Percentiles rank a stretch among this genome's conserved stretches.
Evolutionary conservation across 176 grass and related monocot genomes (phyloP).

Genomic region (Triticum timopheevii): DNA sequence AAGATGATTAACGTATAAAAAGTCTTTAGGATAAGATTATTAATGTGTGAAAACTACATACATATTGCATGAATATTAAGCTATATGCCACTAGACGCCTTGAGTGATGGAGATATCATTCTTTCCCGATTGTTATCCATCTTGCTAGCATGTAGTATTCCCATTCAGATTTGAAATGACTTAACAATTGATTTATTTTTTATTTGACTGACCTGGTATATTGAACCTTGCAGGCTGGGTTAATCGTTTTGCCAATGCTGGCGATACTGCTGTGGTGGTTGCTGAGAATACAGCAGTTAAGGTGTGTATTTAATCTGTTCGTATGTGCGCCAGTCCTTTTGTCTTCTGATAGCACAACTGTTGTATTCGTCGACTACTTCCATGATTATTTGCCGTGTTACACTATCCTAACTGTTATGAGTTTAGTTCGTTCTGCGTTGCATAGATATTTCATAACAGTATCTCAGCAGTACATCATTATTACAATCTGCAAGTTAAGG

Average conservation of each 20-base stretch:
- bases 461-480: neutral
- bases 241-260: constrained; percentile 96
- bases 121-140: neutral
- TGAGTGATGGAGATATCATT: neutral
- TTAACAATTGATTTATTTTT: neutral
- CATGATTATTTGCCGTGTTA: neutral
- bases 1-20: neutral
- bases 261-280: constrained; percentile 86
- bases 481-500: neutral
- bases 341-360: neutral
- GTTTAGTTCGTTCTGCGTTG: neutral
- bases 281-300: constrained; percentile 85
- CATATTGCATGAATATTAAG: neutral
- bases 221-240: constrained; percentile 73
- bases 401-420: constrained; percentile 1
- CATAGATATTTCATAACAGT: neutral
- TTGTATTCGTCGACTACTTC: neutral
- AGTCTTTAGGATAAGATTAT: neutral
- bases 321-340: neutral
- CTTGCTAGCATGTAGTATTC: constrained; percentile 1
- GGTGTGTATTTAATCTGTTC: constrained; percentile 37
- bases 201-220: constrained; percentile 16
- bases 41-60: neutral
- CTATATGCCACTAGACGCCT: neutral
- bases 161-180: constrained; percentile 15